phyloP scores from a whole-genome alignment of 306 rosid species.

The Medicago lupulina region DNA sequence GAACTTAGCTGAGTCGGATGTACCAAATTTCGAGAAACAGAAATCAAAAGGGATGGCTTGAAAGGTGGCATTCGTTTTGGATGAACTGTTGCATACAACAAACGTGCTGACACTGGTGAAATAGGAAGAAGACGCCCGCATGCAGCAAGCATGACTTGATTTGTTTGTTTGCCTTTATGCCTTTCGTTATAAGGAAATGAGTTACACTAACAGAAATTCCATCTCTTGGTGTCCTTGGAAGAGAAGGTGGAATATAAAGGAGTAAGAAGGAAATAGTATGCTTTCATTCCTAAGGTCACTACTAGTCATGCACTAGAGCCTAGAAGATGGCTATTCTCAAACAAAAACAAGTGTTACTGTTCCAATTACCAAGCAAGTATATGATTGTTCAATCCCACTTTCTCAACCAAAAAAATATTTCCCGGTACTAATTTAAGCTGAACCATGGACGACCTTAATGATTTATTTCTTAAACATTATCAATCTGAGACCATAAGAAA shows the following conservation, averaged over 20 bases:
- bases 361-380: slow-evolving; percentile 11
- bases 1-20: slow-evolving; percentile 45
- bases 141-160: slow-evolving; percentile 32
- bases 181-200: slow-evolving; percentile 26
- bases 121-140: neutral
- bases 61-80: slow-evolving; percentile 35
- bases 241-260: slow-evolving; percentile 29
- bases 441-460: slow-evolving; percentile 13
- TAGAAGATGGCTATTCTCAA: slow-evolving; percentile 25
- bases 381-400: slow-evolving; percentile 26
- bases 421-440: neutral
- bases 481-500: slow-evolving; percentile 16
- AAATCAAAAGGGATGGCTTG: slow-evolving; percentile 35
- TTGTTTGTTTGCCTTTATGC: slow-evolving; percentile 7
- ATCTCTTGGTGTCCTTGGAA: slow-evolving; percentile 15
- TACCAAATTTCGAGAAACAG: slow-evolving; percentile 37
- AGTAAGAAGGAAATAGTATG: slow-evolving; percentile 2
- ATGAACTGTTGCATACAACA: slow-evolving; percentile 25
- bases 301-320: slow-evolving; percentile 21
- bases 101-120: slow-evolving; percentile 32
- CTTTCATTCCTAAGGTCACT: slow-evolving; percentile 28
- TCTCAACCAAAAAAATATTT: slow-evolving; percentile 28
- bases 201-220: slow-evolving; percentile 26
- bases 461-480: slow-evolving; percentile 9
- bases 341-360: neutral